Base-by-base conservation (phyloP, 805 yeast species). In the Lipomyces yamanashiensis region DNA sequence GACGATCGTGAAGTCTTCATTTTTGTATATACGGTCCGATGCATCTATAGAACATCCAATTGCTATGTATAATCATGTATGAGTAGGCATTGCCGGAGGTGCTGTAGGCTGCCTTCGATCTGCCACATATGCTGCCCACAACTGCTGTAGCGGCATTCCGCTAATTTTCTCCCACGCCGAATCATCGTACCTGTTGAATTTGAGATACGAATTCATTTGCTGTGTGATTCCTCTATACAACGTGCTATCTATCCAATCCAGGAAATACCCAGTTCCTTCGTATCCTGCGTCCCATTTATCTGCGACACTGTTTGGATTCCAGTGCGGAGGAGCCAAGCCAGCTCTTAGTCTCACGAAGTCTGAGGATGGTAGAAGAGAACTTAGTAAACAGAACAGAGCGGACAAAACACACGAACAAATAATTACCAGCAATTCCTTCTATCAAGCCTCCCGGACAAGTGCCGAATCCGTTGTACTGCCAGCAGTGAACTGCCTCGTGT, bases 201-300 rank as follows among this genome's bases (percentile, higher is more conserved):
- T 44, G 19, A 58, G 57, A 17, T 28, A 36, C 13, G 12, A 13
- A 19, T 58, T 58, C 28, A 58, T 33, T 21, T 43, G 43, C 28
- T 17, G 51, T 6, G 44, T 43, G 17, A 58, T 41, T 9, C 55
- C 55, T 8, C 7, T 15, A 8, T 33, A 45, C 21, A 51, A 13
- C 6, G 48, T 36, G 10, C 43, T 13, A 33, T 58, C 57, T 19
- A 58, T 44, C 61, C 61, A 58, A 19, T 58, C 61, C 6, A 58
- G 51, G 28, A 58, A 58, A 23, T 34, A 52, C 36, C 40, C 61
- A 28, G 61, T 58, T n/a, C 50, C 37, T 33, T 58, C 61, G 52
- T 58, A 58, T 13, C 61, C 61, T 12, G 56, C 61, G 51, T 58
- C 61, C 61, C 61, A 58, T 15, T 47, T 50, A 19, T 50, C 52